These are phyloP conservation scores for Helotiales sp. DNA, from an alignment of 2,329 filamentous ascomycete genomes.

Conservation along the genomic window DNA sequence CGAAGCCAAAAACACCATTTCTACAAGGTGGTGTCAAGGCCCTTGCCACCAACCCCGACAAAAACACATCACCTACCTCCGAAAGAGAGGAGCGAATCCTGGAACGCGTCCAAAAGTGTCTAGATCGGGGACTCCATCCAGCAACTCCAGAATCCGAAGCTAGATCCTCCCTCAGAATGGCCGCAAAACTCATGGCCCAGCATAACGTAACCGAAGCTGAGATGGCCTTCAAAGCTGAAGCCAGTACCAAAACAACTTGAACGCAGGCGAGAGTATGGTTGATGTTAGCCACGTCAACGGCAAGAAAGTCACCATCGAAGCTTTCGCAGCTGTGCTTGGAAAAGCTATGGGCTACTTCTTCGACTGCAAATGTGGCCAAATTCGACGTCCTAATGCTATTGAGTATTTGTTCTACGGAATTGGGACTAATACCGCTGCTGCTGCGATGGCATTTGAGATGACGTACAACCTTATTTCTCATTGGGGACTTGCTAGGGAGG, in stretches of 20 bases:
- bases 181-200: not conserved
- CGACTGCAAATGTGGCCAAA: not conserved
- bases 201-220: not conserved
- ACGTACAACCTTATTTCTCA: not conserved
- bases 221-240: not conserved
- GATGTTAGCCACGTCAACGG: not conserved
- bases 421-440: not conserved
- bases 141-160: not conserved
- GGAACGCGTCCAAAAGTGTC: constrained; percentile 1
- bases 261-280: not conserved
- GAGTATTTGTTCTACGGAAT: constrained; percentile 2
- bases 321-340: not conserved
- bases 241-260: not conserved
- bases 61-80: too few species aligned
- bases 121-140: not conserved
- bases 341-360: not conserved
- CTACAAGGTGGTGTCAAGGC: too few species aligned
- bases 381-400: not conserved
- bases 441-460: constrained; percentile 1
- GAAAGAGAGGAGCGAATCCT: constrained; percentile 5
- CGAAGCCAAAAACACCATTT: too few species aligned
- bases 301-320: not conserved
- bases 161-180: not conserved
- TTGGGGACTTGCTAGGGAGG: not conserved
- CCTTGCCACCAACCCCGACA: too few species aligned